Percentiles rank a stretch among this genome's conserved stretches.
Evolutionary conservation across 805 yeast species (phyloP).

Genomic region (Jamesozyma spencerorum): DNA sequence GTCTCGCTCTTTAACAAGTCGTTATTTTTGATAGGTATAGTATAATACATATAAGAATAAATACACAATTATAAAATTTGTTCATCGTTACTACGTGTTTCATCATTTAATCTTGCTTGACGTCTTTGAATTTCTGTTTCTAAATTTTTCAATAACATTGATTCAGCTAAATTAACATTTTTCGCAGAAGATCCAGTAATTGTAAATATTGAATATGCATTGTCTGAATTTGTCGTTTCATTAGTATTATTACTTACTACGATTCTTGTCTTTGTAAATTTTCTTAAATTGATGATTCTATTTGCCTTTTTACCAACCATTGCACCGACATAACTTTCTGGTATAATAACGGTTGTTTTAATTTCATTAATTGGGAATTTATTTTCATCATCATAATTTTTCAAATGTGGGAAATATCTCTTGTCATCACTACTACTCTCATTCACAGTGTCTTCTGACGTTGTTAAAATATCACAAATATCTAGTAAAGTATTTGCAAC

Average conservation of each 20-base stretch:
- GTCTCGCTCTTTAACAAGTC: too few relatives aligned
- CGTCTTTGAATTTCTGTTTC: constrained; percentile 51
- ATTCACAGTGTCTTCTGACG: constrained; percentile 18
- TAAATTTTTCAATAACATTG: constrained; percentile 46
- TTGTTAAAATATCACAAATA: constrained; percentile 21
- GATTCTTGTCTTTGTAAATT: constrained; percentile 68
- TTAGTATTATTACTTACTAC: constrained; percentile 53
- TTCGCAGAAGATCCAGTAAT: constrained; percentile 44
- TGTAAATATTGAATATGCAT: constrained; percentile 48
- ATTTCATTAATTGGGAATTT: constrained; percentile 6
- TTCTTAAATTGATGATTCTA: constrained; percentile 77
- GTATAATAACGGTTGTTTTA: constrained; percentile 34
- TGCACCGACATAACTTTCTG: constrained; percentile 81
- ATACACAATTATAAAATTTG: too few relatives aligned
- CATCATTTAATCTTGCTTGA: constrained; percentile 17
- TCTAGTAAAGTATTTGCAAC: constrained; percentile 61
- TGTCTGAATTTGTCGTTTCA: constrained; percentile 1
- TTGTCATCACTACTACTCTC: constrained; percentile 17
- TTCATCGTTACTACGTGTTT: too few relatives aligned
- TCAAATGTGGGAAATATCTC: constrained; percentile 58
- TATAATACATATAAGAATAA: too few relatives aligned
- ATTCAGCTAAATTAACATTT: constrained; percentile 49
- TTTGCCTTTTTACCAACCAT: constrained; percentile 80
- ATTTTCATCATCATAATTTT: constrained; percentile 6
- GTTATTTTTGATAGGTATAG: too few relatives aligned